These are phyloP conservation scores for Calonectria pseudoturangicola DNA, from an alignment of 2,329 filamentous ascomycete species.

Conservation along the genomic window DNA sequence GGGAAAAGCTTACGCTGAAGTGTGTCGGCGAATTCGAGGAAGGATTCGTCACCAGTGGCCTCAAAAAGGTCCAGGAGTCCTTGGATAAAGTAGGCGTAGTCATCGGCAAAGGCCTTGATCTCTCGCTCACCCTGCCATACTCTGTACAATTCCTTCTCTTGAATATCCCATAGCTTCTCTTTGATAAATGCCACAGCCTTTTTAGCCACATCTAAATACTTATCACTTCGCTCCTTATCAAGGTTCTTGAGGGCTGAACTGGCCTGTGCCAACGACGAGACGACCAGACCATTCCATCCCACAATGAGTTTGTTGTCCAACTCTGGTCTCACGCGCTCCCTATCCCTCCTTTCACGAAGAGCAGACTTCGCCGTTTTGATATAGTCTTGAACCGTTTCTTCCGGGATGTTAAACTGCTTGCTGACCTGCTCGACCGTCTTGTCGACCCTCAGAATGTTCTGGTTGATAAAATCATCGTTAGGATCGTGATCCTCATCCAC, in stretches of 20 bases:
- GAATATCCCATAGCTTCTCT: slow-evolving; percentile 81
- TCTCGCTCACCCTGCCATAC: slow-evolving; percentile 82
- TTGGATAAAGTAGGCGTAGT: slow-evolving; percentile 92
- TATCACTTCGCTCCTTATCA: slow-evolving; percentile 73
- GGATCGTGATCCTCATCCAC: slow-evolving; percentile 88
- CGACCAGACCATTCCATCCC: slow-evolving; percentile 91
- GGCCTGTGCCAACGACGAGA: slow-evolving; percentile 86
- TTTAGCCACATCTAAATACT: slow-evolving; percentile 80
- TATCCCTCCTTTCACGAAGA: slow-evolving; percentile 82
- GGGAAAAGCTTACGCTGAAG: slow-evolving; percentile 78
- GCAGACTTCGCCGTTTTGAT: slow-evolving; percentile 80
- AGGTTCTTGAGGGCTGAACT: slow-evolving; percentile 79
- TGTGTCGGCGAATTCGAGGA: slow-evolving; percentile 86
- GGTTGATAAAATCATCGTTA: slow-evolving; percentile 94
- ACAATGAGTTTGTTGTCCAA: slow-evolving; percentile 93
- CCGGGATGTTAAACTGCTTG: slow-evolving; percentile 82
- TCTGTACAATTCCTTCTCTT: slow-evolving; percentile 79
- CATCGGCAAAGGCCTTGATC: slow-evolving; percentile 87
- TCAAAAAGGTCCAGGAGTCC: slow-evolving; percentile 91
- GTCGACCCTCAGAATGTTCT: slow-evolving; percentile 88
- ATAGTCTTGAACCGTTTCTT: slow-evolving; percentile 80
- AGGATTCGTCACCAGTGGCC: slow-evolving; percentile 83
- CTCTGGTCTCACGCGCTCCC: slow-evolving; percentile 83
- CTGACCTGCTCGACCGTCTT: slow-evolving; percentile 81
- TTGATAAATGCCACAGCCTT: slow-evolving; percentile 84